Conservation (phyloP, 2,329 filamentous ascomycete species). For the Colletotrichum sp. region DNA sequence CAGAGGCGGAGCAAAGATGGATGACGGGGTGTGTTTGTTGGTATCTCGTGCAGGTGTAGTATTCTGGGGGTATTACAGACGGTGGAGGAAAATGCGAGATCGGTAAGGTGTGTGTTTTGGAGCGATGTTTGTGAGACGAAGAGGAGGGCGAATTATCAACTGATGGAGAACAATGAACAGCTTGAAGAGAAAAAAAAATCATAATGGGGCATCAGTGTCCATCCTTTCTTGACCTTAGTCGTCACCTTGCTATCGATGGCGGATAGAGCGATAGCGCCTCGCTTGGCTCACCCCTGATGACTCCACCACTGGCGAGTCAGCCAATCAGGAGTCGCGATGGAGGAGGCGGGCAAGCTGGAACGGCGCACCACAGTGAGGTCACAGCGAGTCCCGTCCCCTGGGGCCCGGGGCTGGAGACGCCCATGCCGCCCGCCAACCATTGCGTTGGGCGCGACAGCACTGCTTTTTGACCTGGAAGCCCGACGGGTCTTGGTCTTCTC, state of each 20-base stretch:
- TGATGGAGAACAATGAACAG: constrained; percentile 22
- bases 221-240: constrained; percentile 20
- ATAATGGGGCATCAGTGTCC: constrained; percentile 18
- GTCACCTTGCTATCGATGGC: constrained; percentile 21
- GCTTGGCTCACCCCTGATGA: constrained; percentile 18
- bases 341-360: constrained; percentile 10
- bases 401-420: constrained; percentile 10
- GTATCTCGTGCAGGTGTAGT: constrained; percentile 1
- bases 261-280: constrained; percentile 23
- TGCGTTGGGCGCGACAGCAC: constrained; percentile 1
- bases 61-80: constrained; percentile 9
- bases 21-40: not conserved
- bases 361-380: constrained; percentile 19
- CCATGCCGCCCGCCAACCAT: not conserved
- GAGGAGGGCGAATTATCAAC: constrained; percentile 18
- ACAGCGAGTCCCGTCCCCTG: not conserved
- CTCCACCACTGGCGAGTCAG: not conserved
- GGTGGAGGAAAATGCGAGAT: not conserved
- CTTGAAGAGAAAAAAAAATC: constrained; percentile 21
- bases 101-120: not conserved
- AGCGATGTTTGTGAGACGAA: constrained; percentile 10
- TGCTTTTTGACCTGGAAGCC: not conserved
- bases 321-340: not conserved
- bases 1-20: not conserved
- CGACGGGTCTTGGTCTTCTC: not conserved